Evolutionary conservation across 208 protist species (phyloP), one percentile per base, ranked within the genome.

Genomic region (Wallacemonas sp.): DNA sequence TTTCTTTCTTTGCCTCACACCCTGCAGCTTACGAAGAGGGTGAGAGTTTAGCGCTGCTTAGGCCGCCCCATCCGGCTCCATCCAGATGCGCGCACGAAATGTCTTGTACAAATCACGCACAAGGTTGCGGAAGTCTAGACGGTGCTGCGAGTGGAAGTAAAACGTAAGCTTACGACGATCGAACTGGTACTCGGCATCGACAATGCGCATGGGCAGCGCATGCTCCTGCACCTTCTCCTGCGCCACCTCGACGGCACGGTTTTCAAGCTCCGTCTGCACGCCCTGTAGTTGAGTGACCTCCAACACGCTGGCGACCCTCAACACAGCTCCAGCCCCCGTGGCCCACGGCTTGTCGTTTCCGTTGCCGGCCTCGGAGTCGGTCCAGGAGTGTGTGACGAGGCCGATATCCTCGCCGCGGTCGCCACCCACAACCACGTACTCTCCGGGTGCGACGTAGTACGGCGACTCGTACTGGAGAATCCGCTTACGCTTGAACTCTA

Each of bases 181-280:
- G 57, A 95, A 97, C 64, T 97, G 92, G 65, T 97, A 97, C 63
- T 97, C 92, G 26, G 92, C 92, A 63, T 95, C 89, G n/a, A 95
- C 87, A 57, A 97, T 94, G 62, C 67, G 73, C 89, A 97, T 95
- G 1, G 87, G 78, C 37, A 97, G 73, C 3, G 72, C 79, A 63
- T 89, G 87, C 66, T 97, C 87, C 32, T 81, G 78, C 19, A 94
- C 87, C 71, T 93, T 90, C 63, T 89, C 82, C 71, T 93, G 88
- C 17, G 87, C 86, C 59, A 91, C 84, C 63, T 94, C 85, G 15
- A 93, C 81, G 5, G 88, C 88, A 21, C 87, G 86, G 22, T 66
- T 79, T 76, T 97, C 91, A 15, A 94, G 74, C 68, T 94, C 88
- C 29, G 81, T 92, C 79, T 94, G 91, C 21, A 93, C 87, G 57